Evolutionary conservation across 2,329 filamentous ascomycete genomes (phyloP).

Genomic region (Phyllosticta ampelicida): DNA sequence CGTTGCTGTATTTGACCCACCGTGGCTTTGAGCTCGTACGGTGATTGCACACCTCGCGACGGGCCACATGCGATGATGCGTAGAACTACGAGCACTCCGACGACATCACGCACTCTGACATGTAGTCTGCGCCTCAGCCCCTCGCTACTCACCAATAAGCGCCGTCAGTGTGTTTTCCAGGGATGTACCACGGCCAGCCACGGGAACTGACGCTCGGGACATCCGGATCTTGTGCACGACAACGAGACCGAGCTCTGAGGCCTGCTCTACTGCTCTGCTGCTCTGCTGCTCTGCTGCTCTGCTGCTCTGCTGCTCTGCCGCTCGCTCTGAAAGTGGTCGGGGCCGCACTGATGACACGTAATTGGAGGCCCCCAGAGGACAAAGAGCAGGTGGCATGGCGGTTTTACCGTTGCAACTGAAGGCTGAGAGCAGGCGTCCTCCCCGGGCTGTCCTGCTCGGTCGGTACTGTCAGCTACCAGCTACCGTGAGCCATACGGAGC

Average conservation of each 20-base stretch:
- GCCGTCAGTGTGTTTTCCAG: not conserved
- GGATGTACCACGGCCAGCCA: not conserved
- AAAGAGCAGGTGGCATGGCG: not conserved
- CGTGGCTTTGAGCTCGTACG: not conserved
- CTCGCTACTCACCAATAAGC: not conserved
- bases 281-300: no score
- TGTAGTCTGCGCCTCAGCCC: not conserved
- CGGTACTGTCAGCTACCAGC: not conserved
- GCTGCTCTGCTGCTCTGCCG: no score
- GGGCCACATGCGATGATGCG: not conserved
- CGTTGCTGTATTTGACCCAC: not conserved
- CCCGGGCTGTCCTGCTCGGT: not conserved
- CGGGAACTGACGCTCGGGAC: not conserved
- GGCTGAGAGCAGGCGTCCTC: not conserved
- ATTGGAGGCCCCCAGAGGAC: not conserved
- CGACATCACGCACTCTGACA: not conserved
- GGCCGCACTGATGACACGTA: not conserved
- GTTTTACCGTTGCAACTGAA: not conserved
- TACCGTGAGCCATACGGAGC: not conserved
- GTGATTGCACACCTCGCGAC: not conserved
- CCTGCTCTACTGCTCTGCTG: no score
- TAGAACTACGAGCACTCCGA: not conserved
- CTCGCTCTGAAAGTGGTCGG: not conserved
- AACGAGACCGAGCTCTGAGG: not conserved
- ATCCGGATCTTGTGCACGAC: not conserved